Evolutionary conservation across 2,329 filamentous ascomycete species (phyloP), one percentile per base, ranked within the genome.

Genomic region (Ophiostoma angusticollis): DNA sequence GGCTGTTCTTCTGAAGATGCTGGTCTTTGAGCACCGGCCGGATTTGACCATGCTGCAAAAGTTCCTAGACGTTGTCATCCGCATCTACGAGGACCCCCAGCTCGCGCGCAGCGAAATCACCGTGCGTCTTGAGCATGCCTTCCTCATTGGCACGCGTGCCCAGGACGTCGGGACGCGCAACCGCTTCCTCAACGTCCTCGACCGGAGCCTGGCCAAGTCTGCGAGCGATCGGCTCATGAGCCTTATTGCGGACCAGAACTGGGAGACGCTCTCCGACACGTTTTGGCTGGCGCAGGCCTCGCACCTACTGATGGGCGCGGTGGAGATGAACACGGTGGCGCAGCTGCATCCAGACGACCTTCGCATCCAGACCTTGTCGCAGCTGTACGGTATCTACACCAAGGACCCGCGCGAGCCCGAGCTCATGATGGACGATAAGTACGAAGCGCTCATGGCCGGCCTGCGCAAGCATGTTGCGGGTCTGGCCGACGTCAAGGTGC

Each of bases 1-100:
- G 0, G 93, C 93, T 1, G 91, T 99, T 1, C 64, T 99, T n/a
- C 87, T 93, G 52, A 99, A 98, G 63, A 99, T 99, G 91, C 65
- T 96, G 13, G 79, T 87, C 0, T 98, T 98, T 50, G 91, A 99
- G 59, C 77, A 84, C 41, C 74, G 91, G 28, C 63, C 72, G 21
- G 89, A 96, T 54, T 74, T 79, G 23, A 85, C 80, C 0, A 79
- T 98, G 63, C 68, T 98, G 41, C 86, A 80, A 49, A 89, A 89
- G 54, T 99, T 96, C 63, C 68, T 98, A 42, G 84, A 96, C 48
- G 74, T 99, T 19, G 91, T 99, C 19, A 93, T 98, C 50, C 79
- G 87, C 35, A 95, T 99, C 43, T 99, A 99, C 56, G 93, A 98
- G 54, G 91, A 98, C 52, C 84, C 86, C 1, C 94, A 93, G 61